Percentiles rank a stretch among this genome's conserved stretches.
Evolutionary conservation across 805 yeast genomes (phyloP).

Genomic region (Schizosaccharomyces octosporus): DNA sequence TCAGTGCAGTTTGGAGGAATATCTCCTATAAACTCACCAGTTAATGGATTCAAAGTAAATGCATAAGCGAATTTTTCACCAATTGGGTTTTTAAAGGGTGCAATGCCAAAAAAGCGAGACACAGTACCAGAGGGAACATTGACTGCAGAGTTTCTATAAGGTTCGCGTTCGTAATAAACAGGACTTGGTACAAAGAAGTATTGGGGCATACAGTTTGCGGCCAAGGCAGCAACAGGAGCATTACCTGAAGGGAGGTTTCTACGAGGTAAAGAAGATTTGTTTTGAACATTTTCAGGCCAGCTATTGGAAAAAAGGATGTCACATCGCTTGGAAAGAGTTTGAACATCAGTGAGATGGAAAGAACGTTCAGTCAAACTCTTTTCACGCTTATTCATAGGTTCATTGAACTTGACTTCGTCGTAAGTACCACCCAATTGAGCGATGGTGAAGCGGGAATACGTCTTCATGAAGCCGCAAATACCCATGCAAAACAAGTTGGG

Average conservation of each 20-base stretch:
- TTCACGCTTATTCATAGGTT: not conserved
- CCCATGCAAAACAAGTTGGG: conserved; percentile 6
- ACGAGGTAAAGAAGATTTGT: conserved; percentile 4
- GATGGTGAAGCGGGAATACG: conserved; percentile 5
- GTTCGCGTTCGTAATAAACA: conserved; percentile 10
- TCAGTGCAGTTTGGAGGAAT: conserved; percentile 10
- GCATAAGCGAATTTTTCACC: conserved; percentile 55
- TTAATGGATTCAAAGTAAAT: conserved; percentile 18
- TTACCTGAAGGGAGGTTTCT: not conserved
- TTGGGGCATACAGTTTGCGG: conserved; percentile 6
- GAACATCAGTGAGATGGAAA: conserved; percentile 5
- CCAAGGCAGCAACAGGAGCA: conserved; percentile 5
- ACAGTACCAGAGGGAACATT: conserved; percentile 10
- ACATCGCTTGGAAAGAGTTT: conserved; percentile 4
- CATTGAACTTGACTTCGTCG: not conserved
- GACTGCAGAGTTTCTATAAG: conserved; percentile 6
- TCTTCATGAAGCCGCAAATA: conserved; percentile 4
- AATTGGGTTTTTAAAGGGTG: conserved; percentile 25
- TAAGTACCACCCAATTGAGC: conserved; percentile 3
- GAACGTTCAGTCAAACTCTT: conserved; percentile 2
- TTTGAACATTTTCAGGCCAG: conserved; percentile 8
- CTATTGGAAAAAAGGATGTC: conserved; percentile 8
- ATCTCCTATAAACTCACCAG: not conserved
- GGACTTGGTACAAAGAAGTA: conserved; percentile 8
- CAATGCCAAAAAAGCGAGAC: conserved; percentile 44